Percentiles rank a stretch among this genome's conserved stretches.
phyloP scores from a whole-genome alignment of 768 basidiomycete genomes.

The Rhodotorula diobovata region DNA sequence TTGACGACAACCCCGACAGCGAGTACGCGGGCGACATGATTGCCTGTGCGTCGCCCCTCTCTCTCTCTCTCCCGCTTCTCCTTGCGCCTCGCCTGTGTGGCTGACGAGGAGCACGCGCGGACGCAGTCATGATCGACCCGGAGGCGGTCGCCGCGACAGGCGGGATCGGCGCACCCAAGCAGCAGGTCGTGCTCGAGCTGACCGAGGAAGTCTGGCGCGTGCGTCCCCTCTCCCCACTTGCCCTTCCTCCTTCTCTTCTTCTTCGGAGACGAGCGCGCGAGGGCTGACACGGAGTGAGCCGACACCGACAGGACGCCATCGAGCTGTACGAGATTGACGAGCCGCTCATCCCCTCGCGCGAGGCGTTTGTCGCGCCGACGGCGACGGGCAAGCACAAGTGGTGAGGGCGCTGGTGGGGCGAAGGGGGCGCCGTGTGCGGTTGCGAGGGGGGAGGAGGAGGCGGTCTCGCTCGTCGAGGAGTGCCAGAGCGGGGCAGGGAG shows the following conservation, averaged over 20 bases:
- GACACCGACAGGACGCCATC: constrained; percentile 65
- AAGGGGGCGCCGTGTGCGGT: too few relatives aligned
- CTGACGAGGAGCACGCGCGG: neutral
- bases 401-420: neutral
- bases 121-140: constrained; percentile 14
- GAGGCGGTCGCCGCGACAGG: constrained; percentile 62
- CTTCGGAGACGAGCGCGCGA: neutral
- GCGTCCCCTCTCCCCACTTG: too few relatives aligned
- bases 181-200: constrained; percentile 85
- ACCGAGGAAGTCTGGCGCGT: constrained; percentile 88
- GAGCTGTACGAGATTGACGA: constrained; percentile 75
- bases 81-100: neutral
- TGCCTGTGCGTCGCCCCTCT: constrained; percentile 26
- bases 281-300: neutral
- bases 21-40: constrained; percentile 20
- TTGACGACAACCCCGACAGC: constrained; percentile 52
- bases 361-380: constrained; percentile 42
- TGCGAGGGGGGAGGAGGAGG: too few relatives aligned
- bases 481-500: too few relatives aligned
- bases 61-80: too few relatives aligned
- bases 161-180: constrained; percentile 64
- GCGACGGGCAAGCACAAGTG: constrained; percentile 19
- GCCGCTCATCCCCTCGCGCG: constrained; percentile 69
- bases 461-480: too few relatives aligned
- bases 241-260: neutral